Conservation (phyloP, 805 yeast genomes). For the Myxozyma mucilagina region DNA sequence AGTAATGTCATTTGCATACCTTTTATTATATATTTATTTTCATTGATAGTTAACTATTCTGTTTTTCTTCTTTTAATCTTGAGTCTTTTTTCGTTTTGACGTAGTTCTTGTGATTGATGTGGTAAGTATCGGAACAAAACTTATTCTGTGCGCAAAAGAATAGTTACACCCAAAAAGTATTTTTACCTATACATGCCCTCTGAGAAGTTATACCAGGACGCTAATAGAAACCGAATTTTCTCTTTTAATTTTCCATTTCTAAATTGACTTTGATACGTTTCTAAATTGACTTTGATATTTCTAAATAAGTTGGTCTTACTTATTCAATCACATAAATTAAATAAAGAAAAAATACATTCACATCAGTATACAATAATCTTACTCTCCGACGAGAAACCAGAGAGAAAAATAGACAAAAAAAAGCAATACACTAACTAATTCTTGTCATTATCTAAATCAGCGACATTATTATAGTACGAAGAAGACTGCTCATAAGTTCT, state of each 20-base stretch:
- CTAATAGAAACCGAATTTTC: no score
- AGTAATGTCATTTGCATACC: neutral
- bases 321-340: neutral
- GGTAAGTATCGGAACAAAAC: no score
- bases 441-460: constrained; percentile 21
- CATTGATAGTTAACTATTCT: neutral
- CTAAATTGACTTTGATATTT: no score
- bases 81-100: neutral
- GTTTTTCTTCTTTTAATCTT: neutral
- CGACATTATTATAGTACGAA: constrained; percentile 20
- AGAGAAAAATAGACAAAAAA: neutral
- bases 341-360: neutral
- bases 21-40: neutral
- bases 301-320: neutral
- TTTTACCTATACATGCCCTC: no score
- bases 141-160: no score
- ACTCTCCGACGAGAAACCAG: neutral
- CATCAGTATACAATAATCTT: neutral
- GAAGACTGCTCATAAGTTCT: constrained; percentile 17
- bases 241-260: no score
- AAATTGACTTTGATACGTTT: no score
- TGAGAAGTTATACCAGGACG: no score
- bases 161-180: no score
- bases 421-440: neutral
- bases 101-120: no score